phyloP scores from a whole-genome alignment of 352 stramenopile genomes.

The Phytopythium boreale region DNA sequence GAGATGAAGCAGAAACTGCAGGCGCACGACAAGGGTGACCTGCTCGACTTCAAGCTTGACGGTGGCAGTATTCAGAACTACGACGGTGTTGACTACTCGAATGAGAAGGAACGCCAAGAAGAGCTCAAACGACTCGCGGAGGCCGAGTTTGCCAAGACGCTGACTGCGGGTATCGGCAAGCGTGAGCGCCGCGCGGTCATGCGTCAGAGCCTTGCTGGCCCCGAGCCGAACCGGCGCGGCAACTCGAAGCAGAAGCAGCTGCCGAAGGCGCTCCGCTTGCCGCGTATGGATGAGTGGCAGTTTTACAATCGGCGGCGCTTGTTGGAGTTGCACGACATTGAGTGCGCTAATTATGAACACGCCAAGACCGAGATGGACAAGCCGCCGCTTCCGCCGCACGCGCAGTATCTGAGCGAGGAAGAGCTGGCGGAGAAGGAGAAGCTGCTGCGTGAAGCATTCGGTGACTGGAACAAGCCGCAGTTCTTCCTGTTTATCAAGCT shows the following conservation, averaged over 20 bases:
- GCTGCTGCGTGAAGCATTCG: conserved; percentile 84
- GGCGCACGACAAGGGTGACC: conserved; percentile 77
- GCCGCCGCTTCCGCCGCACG: conserved; percentile 62
- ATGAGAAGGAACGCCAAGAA: conserved; percentile 85
- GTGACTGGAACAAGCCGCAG: conserved; percentile 87
- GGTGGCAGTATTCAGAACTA: conserved; percentile 94
- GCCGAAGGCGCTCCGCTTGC: conserved; percentile 74
- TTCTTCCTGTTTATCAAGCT: conserved; percentile 88
- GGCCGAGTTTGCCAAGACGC: conserved; percentile 70
- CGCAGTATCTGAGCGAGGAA: conserved; percentile 80
- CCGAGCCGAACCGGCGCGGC: conserved; percentile 45
- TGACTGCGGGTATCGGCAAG: conserved; percentile 84
- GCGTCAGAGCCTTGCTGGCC: conserved; percentile 45
- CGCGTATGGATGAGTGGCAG: conserved; percentile 87
- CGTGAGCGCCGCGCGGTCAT: conserved; percentile 78
- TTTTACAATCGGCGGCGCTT: conserved; percentile 84
- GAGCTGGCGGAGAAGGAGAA: conserved; percentile 90
- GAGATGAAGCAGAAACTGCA: conserved; percentile 90
- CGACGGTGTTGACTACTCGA: conserved; percentile 96
- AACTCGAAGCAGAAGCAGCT: conserved; percentile 71
- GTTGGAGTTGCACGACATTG: conserved; percentile 80
- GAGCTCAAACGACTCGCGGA: conserved; percentile 83
- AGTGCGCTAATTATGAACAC: conserved; percentile 74
- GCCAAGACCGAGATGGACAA: conserved; percentile 79
- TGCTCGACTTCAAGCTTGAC: conserved; percentile 92